These are phyloP conservation scores for Nicotiana sylvestris DNA, from an alignment of 257 asterid genomes.

Conservation along the genomic window DNA sequence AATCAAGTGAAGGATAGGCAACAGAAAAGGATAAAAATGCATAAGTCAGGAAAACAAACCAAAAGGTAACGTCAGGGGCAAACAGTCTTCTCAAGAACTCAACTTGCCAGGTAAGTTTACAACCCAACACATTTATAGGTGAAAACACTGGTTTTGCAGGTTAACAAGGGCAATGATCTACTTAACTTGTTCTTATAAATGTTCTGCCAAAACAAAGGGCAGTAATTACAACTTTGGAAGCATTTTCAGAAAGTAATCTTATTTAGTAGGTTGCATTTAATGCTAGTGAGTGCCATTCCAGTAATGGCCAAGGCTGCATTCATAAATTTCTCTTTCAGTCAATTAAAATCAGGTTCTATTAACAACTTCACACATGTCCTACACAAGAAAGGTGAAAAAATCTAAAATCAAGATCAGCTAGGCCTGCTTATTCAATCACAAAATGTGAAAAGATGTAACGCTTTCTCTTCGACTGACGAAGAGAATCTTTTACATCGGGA, in stretches of 20 bases:
- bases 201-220: conserved; percentile 16
- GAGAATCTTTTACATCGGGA: background rate
- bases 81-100: background rate
- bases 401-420: conserved; percentile 20
- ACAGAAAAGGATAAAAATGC: background rate
- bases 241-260: conserved; percentile 24
- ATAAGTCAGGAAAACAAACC: background rate
- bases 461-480: background rate
- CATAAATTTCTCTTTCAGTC: conserved; percentile 18
- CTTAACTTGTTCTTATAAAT: conserved; percentile 31
- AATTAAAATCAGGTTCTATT: conserved; percentile 1
- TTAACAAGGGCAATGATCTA: conserved; percentile 12
- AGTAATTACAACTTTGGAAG: conserved; percentile 28
- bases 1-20: background rate
- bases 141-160: background rate
- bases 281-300: conserved; percentile 15
- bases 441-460: conserved; percentile 19
- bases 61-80: background rate
- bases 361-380: conserved; percentile 24
- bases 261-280: conserved; percentile 41
- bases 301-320: conserved; percentile 23
- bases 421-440: conserved; percentile 12
- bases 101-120: background rate
- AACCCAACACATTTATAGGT: background rate
- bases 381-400: conserved; percentile 25